Base-by-base conservation (phyloP, 2,329 filamentous ascomycete genomes). In the Microdochium nivale region DNA sequence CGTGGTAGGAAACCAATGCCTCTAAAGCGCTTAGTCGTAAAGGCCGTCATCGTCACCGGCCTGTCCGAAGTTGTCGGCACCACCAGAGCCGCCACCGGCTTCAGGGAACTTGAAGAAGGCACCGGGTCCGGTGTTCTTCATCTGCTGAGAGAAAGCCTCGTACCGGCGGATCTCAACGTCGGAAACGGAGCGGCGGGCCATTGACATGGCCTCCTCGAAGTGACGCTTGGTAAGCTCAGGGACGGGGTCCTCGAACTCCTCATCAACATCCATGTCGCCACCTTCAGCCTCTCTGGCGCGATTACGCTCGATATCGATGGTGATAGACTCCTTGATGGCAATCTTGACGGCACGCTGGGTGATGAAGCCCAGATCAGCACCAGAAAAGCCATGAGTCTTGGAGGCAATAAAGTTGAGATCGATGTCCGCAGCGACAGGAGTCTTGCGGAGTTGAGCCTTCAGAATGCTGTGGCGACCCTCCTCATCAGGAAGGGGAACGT, bases 321-420 rank as follows among this genome's bases (percentile, higher is more conserved):
- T 77, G 63, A 99, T 99, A 27, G 92, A 85, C 77, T 99, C 86
- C 82, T 99, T 99, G 78, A 99, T 99, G 62, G 94, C 94, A 65
- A 97, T 86, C 84, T 99, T 99, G 79, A 96, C 94, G 51, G 94
- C 94, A 70, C 94, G 90, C 78, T 99, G 94, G 24, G 94, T 96
- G 68, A 99, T 91, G 78, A 97, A 99, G 57, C 94, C 94, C 69
- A 99, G 81, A 87, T 99, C 94, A 66, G 94, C 94, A 91, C 94
- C 94, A 52, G 94, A 97, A 83, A 97, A 99, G 57, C 94, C 94
- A 75, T 99, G 90, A 5, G 94, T 99, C 81, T 95, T 95, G 74
- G 86, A 87, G 51, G 94, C 92, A 67, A 99, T 97, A 79, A 84
- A 97, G 55, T 85, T 74, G 49, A 99, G 78, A 68, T 99, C 86